Conservation (phyloP, 768 basidiomycete species). For the Lentinus tigrinus region DNA sequence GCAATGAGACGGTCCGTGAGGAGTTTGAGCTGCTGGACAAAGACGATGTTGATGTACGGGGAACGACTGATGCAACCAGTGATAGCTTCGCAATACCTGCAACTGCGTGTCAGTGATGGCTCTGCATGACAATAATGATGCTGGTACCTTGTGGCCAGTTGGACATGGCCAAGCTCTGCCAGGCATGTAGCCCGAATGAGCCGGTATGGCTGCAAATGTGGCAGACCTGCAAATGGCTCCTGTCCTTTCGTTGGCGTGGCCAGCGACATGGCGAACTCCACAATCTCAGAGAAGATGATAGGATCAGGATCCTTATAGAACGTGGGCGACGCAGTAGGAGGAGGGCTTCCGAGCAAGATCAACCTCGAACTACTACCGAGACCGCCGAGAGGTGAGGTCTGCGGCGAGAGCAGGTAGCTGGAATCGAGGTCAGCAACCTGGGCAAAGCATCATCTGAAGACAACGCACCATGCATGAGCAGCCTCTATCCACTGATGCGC, state of each 20-base stretch:
- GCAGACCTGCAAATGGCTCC: constrained; percentile 78
- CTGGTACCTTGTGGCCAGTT: constrained; percentile 69
- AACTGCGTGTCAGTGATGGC: neutral
- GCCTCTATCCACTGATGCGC: constrained; percentile 76
- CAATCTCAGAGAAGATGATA: constrained; percentile 83
- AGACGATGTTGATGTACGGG: constrained; percentile 60
- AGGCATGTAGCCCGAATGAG: constrained; percentile 73
- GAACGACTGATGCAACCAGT: constrained; percentile 64
- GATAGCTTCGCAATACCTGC: constrained; percentile 93
- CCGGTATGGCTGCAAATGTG: constrained; percentile 86
- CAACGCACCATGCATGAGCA: constrained; percentile 85
- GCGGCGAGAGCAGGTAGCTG: constrained; percentile 86
- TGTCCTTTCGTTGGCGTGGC: constrained; percentile 76
- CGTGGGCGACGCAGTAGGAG: constrained; percentile 37
- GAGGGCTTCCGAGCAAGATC: constrained; percentile 69
- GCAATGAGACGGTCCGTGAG: constrained; percentile 78
- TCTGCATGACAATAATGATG: neutral
- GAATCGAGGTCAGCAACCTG: neutral
- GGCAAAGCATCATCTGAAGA: neutral
- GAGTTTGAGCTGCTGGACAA: constrained; percentile 74
- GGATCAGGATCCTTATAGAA: constrained; percentile 70
- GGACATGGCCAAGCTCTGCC: constrained; percentile 79
- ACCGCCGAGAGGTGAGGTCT: constrained; percentile 73
- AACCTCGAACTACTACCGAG: constrained; percentile 68
- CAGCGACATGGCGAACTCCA: constrained; percentile 87